These are phyloP conservation scores for Cadophora luteo-olivacea DNA, from an alignment of 2,329 filamentous ascomycete species.

Conservation along the genomic window DNA sequence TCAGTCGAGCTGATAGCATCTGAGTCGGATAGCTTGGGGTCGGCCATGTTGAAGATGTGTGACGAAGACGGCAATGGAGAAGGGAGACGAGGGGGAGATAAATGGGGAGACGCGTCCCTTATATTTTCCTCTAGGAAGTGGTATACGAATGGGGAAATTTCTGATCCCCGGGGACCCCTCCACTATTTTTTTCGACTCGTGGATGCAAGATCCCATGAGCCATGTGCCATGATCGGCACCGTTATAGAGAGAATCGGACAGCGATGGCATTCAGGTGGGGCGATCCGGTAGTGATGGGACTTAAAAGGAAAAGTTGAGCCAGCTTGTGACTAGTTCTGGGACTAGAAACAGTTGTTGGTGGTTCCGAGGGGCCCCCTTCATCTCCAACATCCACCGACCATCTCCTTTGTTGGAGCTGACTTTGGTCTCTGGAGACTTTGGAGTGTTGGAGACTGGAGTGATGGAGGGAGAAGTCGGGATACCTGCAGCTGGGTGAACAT, in stretches of 20 bases:
- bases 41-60: constrained; percentile 27
- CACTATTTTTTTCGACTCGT: background rate
- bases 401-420: too few species aligned
- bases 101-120: constrained; percentile 2
- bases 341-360: background rate
- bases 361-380: constrained; percentile 20
- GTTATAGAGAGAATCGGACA: background rate
- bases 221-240: background rate
- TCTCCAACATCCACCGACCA: constrained; percentile 23
- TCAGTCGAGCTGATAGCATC: constrained; percentile 31
- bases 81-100: background rate
- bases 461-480: constrained; percentile 16
- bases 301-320: background rate
- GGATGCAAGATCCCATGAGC: background rate
- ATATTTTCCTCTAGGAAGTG: background rate
- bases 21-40: constrained; percentile 23
- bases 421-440: background rate
- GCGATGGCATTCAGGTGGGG: background rate
- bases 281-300: background rate
- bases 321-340: background rate
- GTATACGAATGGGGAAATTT: background rate
- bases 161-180: background rate
- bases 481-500: background rate
- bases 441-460: constrained; percentile 18
- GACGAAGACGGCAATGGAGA: background rate